A percentile compares a stretch with the other conserved stretches of the same genome.
These are phyloP conservation scores for Ophiorrhiza pumila DNA, from an alignment of 257 asterid species.

Conservation along the genomic window DNA sequence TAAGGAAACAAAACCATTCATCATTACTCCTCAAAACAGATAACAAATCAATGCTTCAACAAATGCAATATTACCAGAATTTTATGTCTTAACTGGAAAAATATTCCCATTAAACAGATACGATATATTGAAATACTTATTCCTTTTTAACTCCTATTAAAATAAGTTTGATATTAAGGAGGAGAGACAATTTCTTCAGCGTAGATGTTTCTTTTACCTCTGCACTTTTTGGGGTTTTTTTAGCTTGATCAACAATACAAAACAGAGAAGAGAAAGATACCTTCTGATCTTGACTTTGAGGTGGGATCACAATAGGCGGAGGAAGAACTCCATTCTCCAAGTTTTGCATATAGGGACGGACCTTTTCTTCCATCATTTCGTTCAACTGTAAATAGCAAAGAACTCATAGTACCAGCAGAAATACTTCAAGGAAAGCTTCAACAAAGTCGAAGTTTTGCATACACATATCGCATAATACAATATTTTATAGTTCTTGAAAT, in stretches of 20 bases:
- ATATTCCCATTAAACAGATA: neutral
- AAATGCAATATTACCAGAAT: neutral
- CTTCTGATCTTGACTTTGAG: slow-evolving; percentile 50
- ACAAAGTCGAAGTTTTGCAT: neutral
- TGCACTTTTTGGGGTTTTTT: neutral
- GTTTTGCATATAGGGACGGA: slow-evolving; percentile 67
- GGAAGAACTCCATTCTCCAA: slow-evolving; percentile 55
- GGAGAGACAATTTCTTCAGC: neutral
- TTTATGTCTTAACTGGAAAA: neutral
- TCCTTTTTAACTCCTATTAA: neutral
- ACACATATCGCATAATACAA: too few relatives aligned
- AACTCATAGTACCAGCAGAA: neutral
- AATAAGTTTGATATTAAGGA: neutral
- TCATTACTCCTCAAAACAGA: neutral
- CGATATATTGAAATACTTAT: neutral
- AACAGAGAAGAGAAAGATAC: slow-evolving; percentile 23
- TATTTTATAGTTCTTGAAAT: too few relatives aligned
- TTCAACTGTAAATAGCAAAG: slow-evolving; percentile 52
- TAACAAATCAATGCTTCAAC: neutral
- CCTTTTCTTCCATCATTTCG: slow-evolving; percentile 81
- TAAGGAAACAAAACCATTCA: neutral
- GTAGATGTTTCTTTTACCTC: neutral
- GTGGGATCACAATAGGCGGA: slow-evolving; percentile 53
- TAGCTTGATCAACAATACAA: neutral
- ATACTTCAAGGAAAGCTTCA: slow-evolving; percentile 1